Conservation (phyloP, 768 basidiomycete genomes). For the Steccherinum ochraceum region DNA sequence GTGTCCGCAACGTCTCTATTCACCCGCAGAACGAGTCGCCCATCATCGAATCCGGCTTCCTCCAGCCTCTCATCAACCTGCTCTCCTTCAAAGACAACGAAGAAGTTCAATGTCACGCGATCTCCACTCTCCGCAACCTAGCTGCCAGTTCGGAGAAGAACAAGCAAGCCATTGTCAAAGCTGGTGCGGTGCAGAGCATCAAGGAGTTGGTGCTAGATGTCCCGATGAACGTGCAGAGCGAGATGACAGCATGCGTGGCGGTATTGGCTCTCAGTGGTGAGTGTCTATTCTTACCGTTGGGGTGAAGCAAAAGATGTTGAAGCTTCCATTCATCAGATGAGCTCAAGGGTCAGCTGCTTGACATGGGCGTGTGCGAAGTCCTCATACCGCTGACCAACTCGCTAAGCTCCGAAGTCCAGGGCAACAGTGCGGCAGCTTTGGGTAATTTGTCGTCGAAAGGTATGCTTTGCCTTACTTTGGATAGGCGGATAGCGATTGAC, state of each 20-base stretch:
- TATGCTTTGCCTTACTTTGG: slow-evolving; percentile 26
- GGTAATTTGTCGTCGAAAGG: slow-evolving; percentile 98
- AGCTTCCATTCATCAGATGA: slow-evolving; percentile 65
- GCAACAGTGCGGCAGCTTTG: slow-evolving; percentile 95
- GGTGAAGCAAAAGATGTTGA: not conserved
- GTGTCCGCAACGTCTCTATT: slow-evolving; percentile 98
- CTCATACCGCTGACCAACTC: slow-evolving; percentile 96
- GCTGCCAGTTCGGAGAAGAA: slow-evolving; percentile 98
- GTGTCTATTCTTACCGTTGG: slow-evolving; percentile 23
- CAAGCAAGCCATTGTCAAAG: slow-evolving; percentile 96
- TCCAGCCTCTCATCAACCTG: slow-evolving; percentile 92
- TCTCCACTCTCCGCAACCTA: slow-evolving; percentile 92
- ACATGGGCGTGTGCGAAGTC: slow-evolving; percentile 98
- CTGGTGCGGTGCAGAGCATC: slow-evolving; percentile 94
- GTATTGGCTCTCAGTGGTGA: slow-evolving; percentile 91
- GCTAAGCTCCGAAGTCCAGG: slow-evolving; percentile 94
- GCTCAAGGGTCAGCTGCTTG: slow-evolving; percentile 90
- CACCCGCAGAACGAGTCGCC: slow-evolving; percentile 98
- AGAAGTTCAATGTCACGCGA: slow-evolving; percentile 99
- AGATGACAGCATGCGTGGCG: slow-evolving; percentile 99
- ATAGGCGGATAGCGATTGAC: no score
- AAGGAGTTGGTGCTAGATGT: slow-evolving; percentile 94
- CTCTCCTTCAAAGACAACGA: slow-evolving; percentile 99
- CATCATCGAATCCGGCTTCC: slow-evolving; percentile 97
- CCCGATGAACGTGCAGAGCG: slow-evolving; percentile 94